These are phyloP conservation scores for Tolypocladium guangdongense DNA, from an alignment of 2,329 filamentous ascomycete genomes.

Conservation along the genomic window DNA sequence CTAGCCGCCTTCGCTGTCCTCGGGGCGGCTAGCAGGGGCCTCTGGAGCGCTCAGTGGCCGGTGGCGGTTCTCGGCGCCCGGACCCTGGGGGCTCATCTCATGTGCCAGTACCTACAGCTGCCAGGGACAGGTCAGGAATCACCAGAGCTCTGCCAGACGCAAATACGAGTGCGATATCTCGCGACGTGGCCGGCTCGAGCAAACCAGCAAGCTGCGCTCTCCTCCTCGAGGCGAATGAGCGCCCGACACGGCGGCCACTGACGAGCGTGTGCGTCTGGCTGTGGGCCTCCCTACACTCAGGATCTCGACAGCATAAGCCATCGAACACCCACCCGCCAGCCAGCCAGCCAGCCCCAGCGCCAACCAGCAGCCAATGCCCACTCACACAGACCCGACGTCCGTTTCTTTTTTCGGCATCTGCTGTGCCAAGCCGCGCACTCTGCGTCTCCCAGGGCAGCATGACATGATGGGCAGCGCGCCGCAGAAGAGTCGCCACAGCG, in stretches of 20 bases:
- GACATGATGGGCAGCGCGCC: neutral
- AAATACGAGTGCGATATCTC: neutral
- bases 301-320: neutral
- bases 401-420: neutral
- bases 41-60: neutral
- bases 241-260: too few species aligned
- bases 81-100: neutral
- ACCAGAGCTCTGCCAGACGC: neutral
- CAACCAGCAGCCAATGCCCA: neutral
- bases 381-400: neutral
- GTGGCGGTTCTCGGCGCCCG: neutral
- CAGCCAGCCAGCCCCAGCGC: neutral
- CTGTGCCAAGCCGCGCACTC: neutral
- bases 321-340: too few species aligned
- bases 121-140: neutral
- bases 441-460: neutral
- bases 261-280: too few species aligned
- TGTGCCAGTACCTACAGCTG: neutral
- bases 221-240: too few species aligned
- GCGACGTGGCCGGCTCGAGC: neutral
- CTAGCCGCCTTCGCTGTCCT: neutral
- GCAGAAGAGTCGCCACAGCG: neutral
- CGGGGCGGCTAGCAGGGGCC: neutral
- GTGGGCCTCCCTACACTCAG: neutral
- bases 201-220: too few species aligned